Percentiles rank a stretch among this genome's conserved stretches.
Conservation (phyloP, 192 early-diverging fungal species). For the Haplosporangium gracile region DNA sequence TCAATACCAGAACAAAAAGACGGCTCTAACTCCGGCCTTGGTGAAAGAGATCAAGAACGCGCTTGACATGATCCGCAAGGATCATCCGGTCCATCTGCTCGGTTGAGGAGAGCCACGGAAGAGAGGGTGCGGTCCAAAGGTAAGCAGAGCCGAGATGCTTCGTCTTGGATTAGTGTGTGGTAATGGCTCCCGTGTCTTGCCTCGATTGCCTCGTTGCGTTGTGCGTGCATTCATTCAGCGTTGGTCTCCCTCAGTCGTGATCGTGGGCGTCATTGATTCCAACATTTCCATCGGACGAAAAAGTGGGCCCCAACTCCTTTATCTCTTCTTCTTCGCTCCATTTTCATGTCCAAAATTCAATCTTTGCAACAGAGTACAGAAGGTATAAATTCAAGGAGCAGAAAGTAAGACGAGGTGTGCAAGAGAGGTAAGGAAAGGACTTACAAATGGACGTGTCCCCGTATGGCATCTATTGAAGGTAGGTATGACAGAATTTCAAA, state of each 20-base stretch:
- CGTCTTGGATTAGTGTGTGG: background rate
- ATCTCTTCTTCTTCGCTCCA: conserved; percentile 44
- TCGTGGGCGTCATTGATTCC: conserved; percentile 34
- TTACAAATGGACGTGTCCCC: conserved; percentile 58
- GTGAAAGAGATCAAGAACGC: conserved; percentile 49
- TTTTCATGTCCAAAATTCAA: conserved; percentile 51
- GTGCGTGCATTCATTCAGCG: conserved; percentile 23
- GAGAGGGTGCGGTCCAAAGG: background rate
- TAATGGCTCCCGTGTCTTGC: background rate
- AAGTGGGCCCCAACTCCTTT: conserved; percentile 50
- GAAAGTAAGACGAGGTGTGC: conserved; percentile 38
- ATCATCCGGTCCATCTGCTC: conserved; percentile 31
- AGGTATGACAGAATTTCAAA: background rate
- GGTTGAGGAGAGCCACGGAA: conserved; percentile 6
- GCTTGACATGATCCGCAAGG: conserved; percentile 38
- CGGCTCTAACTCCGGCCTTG: conserved; percentile 49
- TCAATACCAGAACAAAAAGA: background rate
- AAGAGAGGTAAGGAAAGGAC: conserved; percentile 46
- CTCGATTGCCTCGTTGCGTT: background rate
- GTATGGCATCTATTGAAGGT: conserved; percentile 35
- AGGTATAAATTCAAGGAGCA: conserved; percentile 40
- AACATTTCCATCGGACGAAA: conserved; percentile 34
- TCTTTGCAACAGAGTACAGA: conserved; percentile 55
- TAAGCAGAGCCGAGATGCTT: conserved; percentile 11
- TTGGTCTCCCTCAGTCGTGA: conserved; percentile 23